phyloP scores from a whole-genome alignment of 2,329 filamentous ascomycete genomes.

The Colletotrichum liaoningense region DNA sequence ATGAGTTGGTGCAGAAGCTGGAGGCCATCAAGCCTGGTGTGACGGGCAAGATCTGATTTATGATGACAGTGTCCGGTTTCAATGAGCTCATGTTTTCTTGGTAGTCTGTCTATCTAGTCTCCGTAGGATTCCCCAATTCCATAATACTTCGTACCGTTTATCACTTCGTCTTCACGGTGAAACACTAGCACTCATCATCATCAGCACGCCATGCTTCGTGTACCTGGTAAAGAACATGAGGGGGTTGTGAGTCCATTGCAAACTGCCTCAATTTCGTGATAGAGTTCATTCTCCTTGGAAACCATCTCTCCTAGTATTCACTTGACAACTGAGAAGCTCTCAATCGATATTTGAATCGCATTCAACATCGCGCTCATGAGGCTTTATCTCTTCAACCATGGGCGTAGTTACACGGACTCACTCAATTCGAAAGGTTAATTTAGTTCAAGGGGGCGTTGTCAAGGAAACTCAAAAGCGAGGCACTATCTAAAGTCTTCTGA shows the following conservation, averaged over 20 bases:
- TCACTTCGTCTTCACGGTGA: neutral
- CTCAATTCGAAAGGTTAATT: too few species aligned
- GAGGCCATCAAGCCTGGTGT: constrained; percentile 54
- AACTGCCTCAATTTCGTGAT: neutral
- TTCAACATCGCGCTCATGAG: neutral
- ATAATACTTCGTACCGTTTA: neutral
- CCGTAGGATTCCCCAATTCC: neutral
- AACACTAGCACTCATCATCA: neutral
- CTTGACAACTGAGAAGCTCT: neutral
- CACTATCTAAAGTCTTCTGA: neutral
- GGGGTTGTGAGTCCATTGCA: too few species aligned
- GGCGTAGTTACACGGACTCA: neutral
- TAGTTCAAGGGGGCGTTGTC: neutral
- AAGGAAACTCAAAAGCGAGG: neutral
- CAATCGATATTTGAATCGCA: neutral
- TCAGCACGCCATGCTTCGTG: neutral
- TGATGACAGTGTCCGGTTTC: neutral
- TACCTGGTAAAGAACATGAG: neutral
- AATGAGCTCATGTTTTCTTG: neutral
- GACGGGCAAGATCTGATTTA: constrained; percentile 18
- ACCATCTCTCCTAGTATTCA: neutral
- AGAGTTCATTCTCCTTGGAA: neutral
- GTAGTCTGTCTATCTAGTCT: neutral
- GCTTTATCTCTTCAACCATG: neutral
- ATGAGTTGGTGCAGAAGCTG: constrained; percentile 53